Conservation (phyloP, 345 rosid species). For the Eutrema japonicum region DNA sequence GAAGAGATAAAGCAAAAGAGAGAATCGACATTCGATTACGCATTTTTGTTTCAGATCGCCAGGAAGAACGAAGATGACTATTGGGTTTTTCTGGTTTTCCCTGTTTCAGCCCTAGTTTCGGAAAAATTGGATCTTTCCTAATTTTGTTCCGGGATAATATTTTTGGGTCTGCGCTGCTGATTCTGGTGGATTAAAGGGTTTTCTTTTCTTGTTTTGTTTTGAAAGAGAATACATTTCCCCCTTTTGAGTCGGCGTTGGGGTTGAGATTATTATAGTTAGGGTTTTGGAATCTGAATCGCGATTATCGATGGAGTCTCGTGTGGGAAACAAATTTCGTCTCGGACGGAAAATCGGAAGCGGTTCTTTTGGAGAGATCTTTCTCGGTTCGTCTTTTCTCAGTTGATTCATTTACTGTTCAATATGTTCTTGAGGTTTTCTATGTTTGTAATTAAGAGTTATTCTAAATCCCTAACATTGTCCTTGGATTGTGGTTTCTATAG, state of each 20-base stretch:
- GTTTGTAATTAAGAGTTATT: neutral
- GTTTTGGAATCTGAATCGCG: constrained; percentile 31
- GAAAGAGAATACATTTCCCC: neutral
- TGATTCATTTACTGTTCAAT: neutral
- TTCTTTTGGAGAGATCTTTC: constrained; percentile 97
- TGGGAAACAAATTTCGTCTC: constrained; percentile 86
- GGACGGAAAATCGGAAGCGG: constrained; percentile 98
- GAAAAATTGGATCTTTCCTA: neutral
- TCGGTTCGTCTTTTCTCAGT: constrained; percentile 54
- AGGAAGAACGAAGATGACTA: constrained; percentile 21
- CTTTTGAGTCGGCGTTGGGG: constrained; percentile 30
- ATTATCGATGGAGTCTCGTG: constrained; percentile 75
- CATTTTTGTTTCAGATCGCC: constrained; percentile 32
- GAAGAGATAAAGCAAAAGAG: constrained; percentile 28
- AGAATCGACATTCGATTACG: constrained; percentile 18
- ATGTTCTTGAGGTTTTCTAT: constrained; percentile 16
- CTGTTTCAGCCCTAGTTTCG: constrained; percentile 28
- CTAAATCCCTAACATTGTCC: neutral
- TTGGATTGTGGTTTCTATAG: constrained; percentile 45
- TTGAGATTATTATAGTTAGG: constrained; percentile 40
- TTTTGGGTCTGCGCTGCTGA: constrained; percentile 44
- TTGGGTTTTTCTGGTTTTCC: constrained; percentile 9
- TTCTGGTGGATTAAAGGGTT: constrained; percentile 23
- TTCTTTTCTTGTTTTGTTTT: neutral
- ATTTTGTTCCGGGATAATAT: neutral